phyloP scores from a whole-genome alignment of 768 basidiomycete species.

The Lentinula sp. region DNA sequence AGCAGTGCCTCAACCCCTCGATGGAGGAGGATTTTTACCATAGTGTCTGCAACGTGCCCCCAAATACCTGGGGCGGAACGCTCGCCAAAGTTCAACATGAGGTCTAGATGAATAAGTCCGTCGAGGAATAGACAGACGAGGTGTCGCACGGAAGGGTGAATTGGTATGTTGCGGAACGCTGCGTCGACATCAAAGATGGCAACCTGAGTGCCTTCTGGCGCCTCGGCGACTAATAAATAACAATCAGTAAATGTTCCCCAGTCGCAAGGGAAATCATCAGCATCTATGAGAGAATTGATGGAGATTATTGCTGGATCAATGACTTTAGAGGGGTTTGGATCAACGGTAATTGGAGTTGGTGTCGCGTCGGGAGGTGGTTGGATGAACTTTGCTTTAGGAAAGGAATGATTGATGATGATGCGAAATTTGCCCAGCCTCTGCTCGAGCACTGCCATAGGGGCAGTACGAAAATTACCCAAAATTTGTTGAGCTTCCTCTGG shows the following conservation, averaged over 20 bases:
- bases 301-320: conserved; percentile 12
- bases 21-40: conserved; percentile 16
- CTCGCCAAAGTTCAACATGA: conserved; percentile 22
- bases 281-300: conserved; percentile 20
- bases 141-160: conserved; percentile 19
- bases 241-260: conserved; percentile 26
- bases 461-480: conserved; percentile 19
- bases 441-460: conserved; percentile 20
- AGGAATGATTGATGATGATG: conserved; percentile 21
- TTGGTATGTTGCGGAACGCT: conserved; percentile 27
- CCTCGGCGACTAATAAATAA: conserved; percentile 17
- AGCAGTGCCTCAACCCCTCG: conserved; percentile 10
- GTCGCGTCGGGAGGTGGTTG: no score
- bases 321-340: not conserved
- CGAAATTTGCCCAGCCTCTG: conserved; percentile 15
- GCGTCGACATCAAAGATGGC: conserved; percentile 32
- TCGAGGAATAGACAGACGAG: conserved; percentile 18
- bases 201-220: conserved; percentile 26
- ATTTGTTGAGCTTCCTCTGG: not conserved
- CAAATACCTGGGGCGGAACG: conserved; percentile 23
- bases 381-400: conserved; percentile 1
- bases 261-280: conserved; percentile 17
- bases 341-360: no score
- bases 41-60: conserved; percentile 24
- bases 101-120: conserved; percentile 21